Conservation (phyloP, 2,329 filamentous ascomycete genomes). For the Penicillium sp. region DNA sequence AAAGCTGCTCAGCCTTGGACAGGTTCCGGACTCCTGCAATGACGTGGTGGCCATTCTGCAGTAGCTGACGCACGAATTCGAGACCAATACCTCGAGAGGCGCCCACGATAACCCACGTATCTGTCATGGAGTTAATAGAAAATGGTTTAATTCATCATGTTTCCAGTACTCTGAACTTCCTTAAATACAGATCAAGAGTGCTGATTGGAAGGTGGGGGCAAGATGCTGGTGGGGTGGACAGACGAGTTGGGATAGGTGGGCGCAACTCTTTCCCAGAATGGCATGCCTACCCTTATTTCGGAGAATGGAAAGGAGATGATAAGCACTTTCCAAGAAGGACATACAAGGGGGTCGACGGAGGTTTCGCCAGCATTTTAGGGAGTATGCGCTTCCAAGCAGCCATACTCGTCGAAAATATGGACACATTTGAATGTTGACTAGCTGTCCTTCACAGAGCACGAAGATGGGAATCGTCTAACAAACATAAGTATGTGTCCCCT, state of each 20-base stretch:
- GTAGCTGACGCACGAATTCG: slow-evolving; percentile 55
- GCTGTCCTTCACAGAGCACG: no score
- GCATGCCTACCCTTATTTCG: not conserved
- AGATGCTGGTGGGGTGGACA: not conserved
- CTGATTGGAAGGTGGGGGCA: slow-evolving; percentile 3
- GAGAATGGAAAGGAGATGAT: not conserved
- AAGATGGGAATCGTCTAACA: no score
- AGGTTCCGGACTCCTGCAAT: slow-evolving; percentile 55
- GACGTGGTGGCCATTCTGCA: slow-evolving; percentile 51
- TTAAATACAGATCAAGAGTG: not conserved
- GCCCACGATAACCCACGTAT: slow-evolving; percentile 37
- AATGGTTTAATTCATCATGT: no score
- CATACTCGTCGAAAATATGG: no score
- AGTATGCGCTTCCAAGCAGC: no score
- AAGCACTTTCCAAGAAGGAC: not conserved
- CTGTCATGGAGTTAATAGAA: not conserved
- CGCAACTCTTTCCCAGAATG: slow-evolving; percentile 5
- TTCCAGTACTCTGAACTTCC: not conserved
- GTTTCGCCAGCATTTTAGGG: no score
- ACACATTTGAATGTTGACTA: no score
- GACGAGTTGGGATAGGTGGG: not conserved
- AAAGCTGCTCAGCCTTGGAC: slow-evolving; percentile 32
- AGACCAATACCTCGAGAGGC: slow-evolving; percentile 46
- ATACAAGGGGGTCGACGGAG: no score
- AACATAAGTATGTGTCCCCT: not conserved